Evolutionary conservation across 164 flowering plant genomes (phyloP), one percentile per base, ranked within the genome.

Genomic region (Liquidambar formosana): DNA sequence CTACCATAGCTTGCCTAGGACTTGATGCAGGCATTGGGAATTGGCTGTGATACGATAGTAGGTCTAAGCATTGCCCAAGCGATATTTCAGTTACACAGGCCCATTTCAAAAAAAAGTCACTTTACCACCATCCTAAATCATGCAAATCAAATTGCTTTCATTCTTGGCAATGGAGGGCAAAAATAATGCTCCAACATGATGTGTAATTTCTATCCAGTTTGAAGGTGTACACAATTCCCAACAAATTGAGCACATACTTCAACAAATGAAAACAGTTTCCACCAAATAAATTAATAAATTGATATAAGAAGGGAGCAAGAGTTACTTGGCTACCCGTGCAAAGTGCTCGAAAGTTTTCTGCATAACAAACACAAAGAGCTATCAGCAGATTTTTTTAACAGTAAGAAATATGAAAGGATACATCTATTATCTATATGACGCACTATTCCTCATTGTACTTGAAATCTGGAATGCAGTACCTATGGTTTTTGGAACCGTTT

Each of bases 311-410:
- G 70, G 61, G 60, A 33, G 23, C 66, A 69, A 45, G 49, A 70
- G 75, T 75, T 75, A 78, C 77, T 70, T 70, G 78, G 77, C 71
- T 80, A 83, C 86, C 86, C 61, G 86, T 83, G 82, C 86, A 83
- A 58, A 83, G 84, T 21, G 86, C 86, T 66, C 84, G 86, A 23
- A 83, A 83, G 69, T 83, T 83, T 67, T 81, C 86, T 83, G 86
- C 79, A 81, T 3, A 44, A 61, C 8, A 66, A 49, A 64, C 1
- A 51, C 14, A 16, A 15, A 61, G 16, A 45, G 9, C 8, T 15
- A 72, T 26, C 4, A 79, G 38, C 28, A 44, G 13, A 49, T 46
- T 28, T 38, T 45, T 48, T 26, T 22, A 2, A 21, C 11, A 1
- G 26, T 6, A 51, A 66, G 6, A 26, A 43, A 46, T 8, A 26